Evolutionary conservation across 306 rosid species (phyloP), one percentile per base, ranked within the genome.

Genomic region (Benincasa hispida): DNA sequence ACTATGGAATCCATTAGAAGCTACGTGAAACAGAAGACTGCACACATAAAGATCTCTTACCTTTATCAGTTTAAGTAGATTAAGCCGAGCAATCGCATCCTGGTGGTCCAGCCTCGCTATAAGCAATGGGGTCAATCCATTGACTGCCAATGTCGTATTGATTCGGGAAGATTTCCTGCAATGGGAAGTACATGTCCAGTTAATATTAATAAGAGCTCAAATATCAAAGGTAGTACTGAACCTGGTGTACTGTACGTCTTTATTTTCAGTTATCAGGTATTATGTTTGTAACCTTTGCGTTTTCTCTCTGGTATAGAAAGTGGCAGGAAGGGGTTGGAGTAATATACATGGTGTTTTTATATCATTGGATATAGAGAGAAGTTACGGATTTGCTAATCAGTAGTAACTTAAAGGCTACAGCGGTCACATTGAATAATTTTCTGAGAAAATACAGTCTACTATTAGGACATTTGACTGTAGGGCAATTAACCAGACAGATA

Each of bases 61-160:
- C 98, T 95, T 95, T 81, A 95, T 95, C 77, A 95, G 89, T 84
- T 94, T 92, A 76, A 95, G 97, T 79, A 95, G 96, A 88, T 95
- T 95, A 75, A 95, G 92, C 77, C 99, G 99, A 78, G 98, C 98
- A 70, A 95, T 95, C 28, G 99, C 99, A 87, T 95, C 99, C 79
- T 87, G 99, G 78, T 95, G 99, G 84, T 95, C 97, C 81, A 95
- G 90, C 83, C 90, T 90, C 78, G 96, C 91, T 80, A 95, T 87
- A 54, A 95, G 99, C 83, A 95, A 82, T n/a, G 97, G 93, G 51
- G 98, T 95, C 81, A 95, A 86, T 62, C 99, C 99, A 79, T 90
- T 95, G 74, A 95, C 96, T 58, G 98, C 99, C 81, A 95, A 81
- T 48, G 98, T 95, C 10, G 98, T 95, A 86, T 95, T 95, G 69